Evolutionary conservation across 352 stramenopile species (phyloP), one percentile per base, ranked within the genome.

Genomic region (Pythium guiyangense): DNA sequence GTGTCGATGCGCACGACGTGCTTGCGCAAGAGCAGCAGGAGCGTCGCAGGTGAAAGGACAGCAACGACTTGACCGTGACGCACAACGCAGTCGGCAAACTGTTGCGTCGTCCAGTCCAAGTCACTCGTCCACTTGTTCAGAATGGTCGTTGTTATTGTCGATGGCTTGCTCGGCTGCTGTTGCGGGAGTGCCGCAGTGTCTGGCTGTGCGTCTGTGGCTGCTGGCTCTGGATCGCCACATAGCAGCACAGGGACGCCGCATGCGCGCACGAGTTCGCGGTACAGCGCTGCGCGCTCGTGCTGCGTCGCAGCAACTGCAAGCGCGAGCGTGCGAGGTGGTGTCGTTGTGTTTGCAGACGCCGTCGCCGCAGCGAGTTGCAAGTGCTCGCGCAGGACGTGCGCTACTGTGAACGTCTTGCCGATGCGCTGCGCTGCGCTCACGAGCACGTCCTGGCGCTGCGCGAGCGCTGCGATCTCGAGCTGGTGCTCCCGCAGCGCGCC

Each of bases 401-500:
- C 74, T 44, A 74, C 70, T 18, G 88, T 50, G 60, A 88, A 87
- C 11, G 79, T 92, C 66, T 93, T 93, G 46, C 85, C 85, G 6
- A 92, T 60, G 14, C 68, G 55, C 34, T 68, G 66, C 25, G 73
- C 48, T 5, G 81, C 79, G 59, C 76, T 86, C 10, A 95, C 45
- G 25, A 91, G 52, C 45, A 84, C 74, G 51, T 84, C 92, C 53
- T 75, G 79, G 31, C 59, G 63, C 15, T 62, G 67, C 48, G 79
- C 85, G 22, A 95, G 67, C 34, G 77, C 78, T 57, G 81, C 70
- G 59, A 92, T 74, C 67, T 95, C 85, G 11, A 62, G 67, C 62
- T 93, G 75, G 54, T 95, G 79, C 48, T 81, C 63, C 53, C 66
- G 78, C 26, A 88, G 59, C 27, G 70, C 54, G 46, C 64, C 54